These are phyloP conservation scores for Pouteria campechiana DNA, from an alignment of 179 eudicot genomes.

Conservation along the genomic window DNA sequence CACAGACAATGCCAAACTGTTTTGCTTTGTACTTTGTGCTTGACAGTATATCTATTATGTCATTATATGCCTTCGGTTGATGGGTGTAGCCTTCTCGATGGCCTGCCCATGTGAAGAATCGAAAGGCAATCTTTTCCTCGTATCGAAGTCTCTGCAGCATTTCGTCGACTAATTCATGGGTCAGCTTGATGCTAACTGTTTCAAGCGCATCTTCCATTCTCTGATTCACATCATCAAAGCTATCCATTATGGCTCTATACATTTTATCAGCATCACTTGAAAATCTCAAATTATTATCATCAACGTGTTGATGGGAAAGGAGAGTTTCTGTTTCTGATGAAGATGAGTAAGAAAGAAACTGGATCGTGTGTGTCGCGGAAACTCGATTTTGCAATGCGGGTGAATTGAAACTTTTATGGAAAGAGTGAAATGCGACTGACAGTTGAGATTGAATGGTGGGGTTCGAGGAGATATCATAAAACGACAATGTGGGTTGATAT, in stretches of 20 bases:
- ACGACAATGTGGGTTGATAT: too few species aligned
- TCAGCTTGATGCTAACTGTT: slow-evolving; percentile 21
- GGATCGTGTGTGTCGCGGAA: too few species aligned
- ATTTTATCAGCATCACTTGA: slow-evolving; percentile 23
- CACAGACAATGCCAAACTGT: slow-evolving; percentile 67
- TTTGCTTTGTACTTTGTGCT: slow-evolving; percentile 62
- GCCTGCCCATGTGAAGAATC: slow-evolving; percentile 91
- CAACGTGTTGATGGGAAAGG: too few species aligned
- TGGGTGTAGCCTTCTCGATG: slow-evolving; percentile 46
- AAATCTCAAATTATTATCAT: too few species aligned
- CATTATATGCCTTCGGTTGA: slow-evolving; percentile 57
- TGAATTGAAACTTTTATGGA: too few species aligned
- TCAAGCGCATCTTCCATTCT: slow-evolving; percentile 52
- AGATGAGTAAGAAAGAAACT: too few species aligned
- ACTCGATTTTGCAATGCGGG: too few species aligned
- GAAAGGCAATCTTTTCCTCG: slow-evolving; percentile 70
- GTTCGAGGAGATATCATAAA: too few species aligned
- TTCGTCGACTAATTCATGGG: slow-evolving; percentile 44
- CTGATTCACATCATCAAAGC: slow-evolving; percentile 14
- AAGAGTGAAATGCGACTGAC: too few species aligned
- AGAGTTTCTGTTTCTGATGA: too few species aligned
- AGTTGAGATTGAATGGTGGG: too few species aligned
- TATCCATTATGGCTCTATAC: slow-evolving; percentile 16
- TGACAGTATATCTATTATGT: slow-evolving; percentile 80
- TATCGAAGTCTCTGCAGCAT: slow-evolving; percentile 48